Conservation (phyloP, 331 rosid species). For the Stylosanthes scabra region DNA sequence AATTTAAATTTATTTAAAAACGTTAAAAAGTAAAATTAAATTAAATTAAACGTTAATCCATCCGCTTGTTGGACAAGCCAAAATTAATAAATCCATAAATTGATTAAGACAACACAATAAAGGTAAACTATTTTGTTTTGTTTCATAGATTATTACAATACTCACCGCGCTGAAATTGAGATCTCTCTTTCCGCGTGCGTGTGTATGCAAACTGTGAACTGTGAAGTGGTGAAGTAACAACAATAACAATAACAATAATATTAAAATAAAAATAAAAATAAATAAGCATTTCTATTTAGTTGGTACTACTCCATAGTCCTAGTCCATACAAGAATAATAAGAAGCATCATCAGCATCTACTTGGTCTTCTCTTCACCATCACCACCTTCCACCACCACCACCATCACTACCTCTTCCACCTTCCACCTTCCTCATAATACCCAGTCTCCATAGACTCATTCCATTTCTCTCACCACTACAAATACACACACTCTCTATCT, state of each 20-base stretch:
- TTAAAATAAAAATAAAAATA: too few species aligned
- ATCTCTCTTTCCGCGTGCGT: neutral
- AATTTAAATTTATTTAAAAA: too few species aligned
- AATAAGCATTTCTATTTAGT: neutral
- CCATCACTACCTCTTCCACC: neutral
- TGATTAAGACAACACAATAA: too few species aligned
- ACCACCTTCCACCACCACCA: neutral
- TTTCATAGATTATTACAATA: too few species aligned
- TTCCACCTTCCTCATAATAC: neutral
- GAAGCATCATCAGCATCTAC: slow-evolving; percentile 21
- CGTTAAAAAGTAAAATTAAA: too few species aligned
- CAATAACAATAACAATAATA: too few species aligned
- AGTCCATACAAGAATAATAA: neutral
- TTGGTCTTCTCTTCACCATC: slow-evolving; percentile 22
- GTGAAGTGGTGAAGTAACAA: too few species aligned
- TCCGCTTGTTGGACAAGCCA: too few species aligned
- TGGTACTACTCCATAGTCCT: neutral
- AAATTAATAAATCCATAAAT: too few species aligned
- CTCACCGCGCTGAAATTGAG: neutral
- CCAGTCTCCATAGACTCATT: slow-evolving; percentile 22
- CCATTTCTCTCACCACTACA: neutral
- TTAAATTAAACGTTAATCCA: too few species aligned
- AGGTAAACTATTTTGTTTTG: too few species aligned
- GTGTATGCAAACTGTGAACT: too few species aligned
- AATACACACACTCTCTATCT: neutral